Base-by-base conservation (phyloP, 2,329 filamentous ascomycete species). In the Exophiala viscosa region DNA sequence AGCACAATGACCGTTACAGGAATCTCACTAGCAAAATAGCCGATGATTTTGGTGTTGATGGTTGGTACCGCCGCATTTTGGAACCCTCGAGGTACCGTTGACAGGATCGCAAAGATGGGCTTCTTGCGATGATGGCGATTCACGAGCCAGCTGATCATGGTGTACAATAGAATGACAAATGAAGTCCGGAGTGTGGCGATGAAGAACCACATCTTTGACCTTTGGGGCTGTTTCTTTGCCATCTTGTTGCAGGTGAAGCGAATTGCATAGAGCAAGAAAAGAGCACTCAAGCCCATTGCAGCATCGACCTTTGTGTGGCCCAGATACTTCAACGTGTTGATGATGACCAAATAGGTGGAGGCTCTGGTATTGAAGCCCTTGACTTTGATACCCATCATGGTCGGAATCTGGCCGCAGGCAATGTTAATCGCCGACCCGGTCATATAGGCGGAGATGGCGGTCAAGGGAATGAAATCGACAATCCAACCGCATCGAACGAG, bases 371-470 rank as follows among this genome's bases (percentile, higher is more conserved):
- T 82, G 69, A 93, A 84, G 17, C 81, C 80, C 1, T 60, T 41
- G 64, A 96, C 70, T 2, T 77, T 78, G 65, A 96, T 85, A 5
- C 93, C 93, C 73, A 99, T 81, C 69, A 97, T 73, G 2, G 80
- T 79, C 1, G 88, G 86, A 4, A 96, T 78, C 69, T 99, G 93
- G 32, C 93, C 91, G 18, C 83, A 80, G 13, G 82, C 84, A 66
- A 99, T 97, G 64, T 82, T 95, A 69, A 99, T 80, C 48, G 92
- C 90, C 4, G 92, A 96, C 2, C 92, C 92, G 0, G 93, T 97
- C 88, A 97, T 96, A 75, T 96, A 97, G 2, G 93, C 90, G 0
- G 88, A 91, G 48, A 97, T 88, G 0, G 91, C 88, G 1, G 90
- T 85, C 50, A 96, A 82, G 1, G 93, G 88, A 63, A 97, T 96